These are phyloP conservation scores for Trichoderma simmonsii DNA, from an alignment of 2,329 filamentous ascomycete genomes.

Conservation along the genomic window DNA sequence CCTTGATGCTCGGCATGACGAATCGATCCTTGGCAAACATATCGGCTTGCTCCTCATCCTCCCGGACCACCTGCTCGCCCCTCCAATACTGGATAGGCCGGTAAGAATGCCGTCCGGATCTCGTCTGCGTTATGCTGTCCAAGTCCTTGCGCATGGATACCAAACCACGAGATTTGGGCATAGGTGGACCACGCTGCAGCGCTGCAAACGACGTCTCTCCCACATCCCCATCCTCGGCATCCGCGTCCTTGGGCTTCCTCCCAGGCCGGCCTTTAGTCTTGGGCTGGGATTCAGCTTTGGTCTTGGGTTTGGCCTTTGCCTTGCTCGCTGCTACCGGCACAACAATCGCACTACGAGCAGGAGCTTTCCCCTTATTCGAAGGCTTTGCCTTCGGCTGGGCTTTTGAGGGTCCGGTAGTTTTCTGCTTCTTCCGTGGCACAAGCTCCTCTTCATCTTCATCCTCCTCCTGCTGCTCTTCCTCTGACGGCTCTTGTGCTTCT, in stretches of 20 bases:
- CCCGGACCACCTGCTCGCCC: conserved; percentile 74
- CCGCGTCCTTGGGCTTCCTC: conserved; percentile 27
- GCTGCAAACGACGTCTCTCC: conserved; percentile 47
- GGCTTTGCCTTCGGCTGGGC: conserved; percentile 21
- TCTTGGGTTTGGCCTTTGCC: conserved; percentile 15
- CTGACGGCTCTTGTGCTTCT: neutral
- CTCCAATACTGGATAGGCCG: conserved; percentile 82
- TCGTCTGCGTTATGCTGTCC: conserved; percentile 53
- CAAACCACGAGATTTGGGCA: conserved; percentile 54
- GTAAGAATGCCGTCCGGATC: conserved; percentile 75
- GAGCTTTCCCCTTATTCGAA: conserved; percentile 6
- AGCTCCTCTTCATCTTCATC: conserved; percentile 26
- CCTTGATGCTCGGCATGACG: conserved; percentile 68
- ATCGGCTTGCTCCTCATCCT: conserved; percentile 55
- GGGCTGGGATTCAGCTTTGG: conserved; percentile 23
- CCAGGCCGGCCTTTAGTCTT: conserved; percentile 27
- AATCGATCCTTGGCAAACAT: conserved; percentile 44
- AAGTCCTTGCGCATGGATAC: conserved; percentile 49
- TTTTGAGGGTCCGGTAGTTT: conserved; percentile 26
- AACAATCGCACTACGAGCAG: neutral
- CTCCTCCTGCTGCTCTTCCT: conserved; percentile 23
- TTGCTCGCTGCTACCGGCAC: conserved; percentile 2
- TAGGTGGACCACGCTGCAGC: conserved; percentile 52
- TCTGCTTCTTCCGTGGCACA: conserved; percentile 28
- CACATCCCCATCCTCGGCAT: conserved; percentile 38